phyloP scores from a whole-genome alignment of 2,329 filamentous ascomycete genomes.

The Pyricularia sp. region DNA sequence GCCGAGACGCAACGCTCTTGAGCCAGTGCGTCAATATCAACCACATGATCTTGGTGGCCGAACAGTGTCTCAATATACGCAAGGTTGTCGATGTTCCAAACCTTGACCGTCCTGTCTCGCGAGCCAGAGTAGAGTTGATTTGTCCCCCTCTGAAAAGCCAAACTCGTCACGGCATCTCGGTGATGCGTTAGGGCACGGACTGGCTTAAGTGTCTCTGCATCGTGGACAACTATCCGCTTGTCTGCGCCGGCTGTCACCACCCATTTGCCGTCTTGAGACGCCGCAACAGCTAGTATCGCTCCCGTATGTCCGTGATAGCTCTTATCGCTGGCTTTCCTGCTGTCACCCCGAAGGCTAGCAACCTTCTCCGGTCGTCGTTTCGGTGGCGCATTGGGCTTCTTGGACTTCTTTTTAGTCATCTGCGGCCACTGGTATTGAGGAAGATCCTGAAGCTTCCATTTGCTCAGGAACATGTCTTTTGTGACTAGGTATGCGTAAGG shows the following conservation, averaged over 20 bases:
- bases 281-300: conserved; percentile 73
- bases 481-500: conserved; percentile 83
- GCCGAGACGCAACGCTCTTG: conserved; percentile 88
- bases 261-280: conserved; percentile 81
- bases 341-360: conserved; percentile 52
- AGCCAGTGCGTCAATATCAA: conserved; percentile 73
- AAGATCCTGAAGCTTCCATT: conserved; percentile 74
- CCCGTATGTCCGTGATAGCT: conserved; percentile 69
- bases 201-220: conserved; percentile 68
- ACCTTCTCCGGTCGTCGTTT: conserved; percentile 54
- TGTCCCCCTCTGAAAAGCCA: conserved; percentile 78
- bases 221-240: conserved; percentile 78
- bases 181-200: conserved; percentile 85
- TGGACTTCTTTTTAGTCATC: conserved; percentile 47
- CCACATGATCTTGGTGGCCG: conserved; percentile 85
- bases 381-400: conserved; percentile 48
- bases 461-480: conserved; percentile 76
- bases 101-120: conserved; percentile 87
- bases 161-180: conserved; percentile 73
- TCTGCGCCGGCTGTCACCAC: conserved; percentile 86
- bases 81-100: conserved; percentile 86
- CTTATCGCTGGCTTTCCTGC: conserved; percentile 50
- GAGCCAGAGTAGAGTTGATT: conserved; percentile 91
- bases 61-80: conserved; percentile 95
- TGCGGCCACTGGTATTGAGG: conserved; percentile 51